phyloP scores from a whole-genome alignment of 139 green algal species.

The Chlamydomonas urium region DNA sequence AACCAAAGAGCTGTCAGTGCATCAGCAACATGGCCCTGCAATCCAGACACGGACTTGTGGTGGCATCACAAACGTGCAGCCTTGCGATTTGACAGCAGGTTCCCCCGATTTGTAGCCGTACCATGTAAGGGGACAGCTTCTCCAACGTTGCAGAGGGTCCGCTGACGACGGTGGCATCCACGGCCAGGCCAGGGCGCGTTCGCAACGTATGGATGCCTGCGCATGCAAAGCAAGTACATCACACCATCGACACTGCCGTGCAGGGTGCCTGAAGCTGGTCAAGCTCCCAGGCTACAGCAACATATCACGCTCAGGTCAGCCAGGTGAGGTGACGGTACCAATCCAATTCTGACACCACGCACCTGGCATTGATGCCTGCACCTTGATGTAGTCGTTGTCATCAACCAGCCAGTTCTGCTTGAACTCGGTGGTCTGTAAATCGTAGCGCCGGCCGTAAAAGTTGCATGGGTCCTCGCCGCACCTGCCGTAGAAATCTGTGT shows the following conservation, averaged over 20 bases:
- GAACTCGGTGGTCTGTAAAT: slow-evolving; percentile 14
- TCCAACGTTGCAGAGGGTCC: background rate
- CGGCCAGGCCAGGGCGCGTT: slow-evolving; percentile 17
- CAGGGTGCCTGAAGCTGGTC: background rate
- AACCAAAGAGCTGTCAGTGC: background rate
- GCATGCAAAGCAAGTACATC: too few species aligned
- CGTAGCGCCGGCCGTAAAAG: slow-evolving; percentile 12
- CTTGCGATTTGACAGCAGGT: background rate
- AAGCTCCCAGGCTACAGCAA: background rate
- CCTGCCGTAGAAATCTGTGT: slow-evolving; percentile 18
- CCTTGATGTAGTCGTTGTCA: slow-evolving; percentile 29
- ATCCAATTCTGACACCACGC: background rate
- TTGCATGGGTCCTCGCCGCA: slow-evolving; percentile 13
- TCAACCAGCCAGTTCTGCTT: slow-evolving; percentile 19
- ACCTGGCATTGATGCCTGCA: slow-evolving; percentile 13
- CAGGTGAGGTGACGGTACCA: background rate
- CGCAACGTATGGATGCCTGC: slow-evolving; percentile 22
- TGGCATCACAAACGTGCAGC: too few species aligned
- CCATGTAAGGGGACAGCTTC: slow-evolving; percentile 1
- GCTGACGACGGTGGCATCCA: slow-evolving; percentile 22
- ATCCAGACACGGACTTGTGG: too few species aligned
- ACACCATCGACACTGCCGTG: background rate
- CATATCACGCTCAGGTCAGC: background rate
- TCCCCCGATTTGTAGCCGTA: background rate
- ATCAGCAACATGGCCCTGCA: background rate